Evolutionary conservation across 306 rosid genomes (phyloP).

Genomic region (Abrus pulchellus): DNA sequence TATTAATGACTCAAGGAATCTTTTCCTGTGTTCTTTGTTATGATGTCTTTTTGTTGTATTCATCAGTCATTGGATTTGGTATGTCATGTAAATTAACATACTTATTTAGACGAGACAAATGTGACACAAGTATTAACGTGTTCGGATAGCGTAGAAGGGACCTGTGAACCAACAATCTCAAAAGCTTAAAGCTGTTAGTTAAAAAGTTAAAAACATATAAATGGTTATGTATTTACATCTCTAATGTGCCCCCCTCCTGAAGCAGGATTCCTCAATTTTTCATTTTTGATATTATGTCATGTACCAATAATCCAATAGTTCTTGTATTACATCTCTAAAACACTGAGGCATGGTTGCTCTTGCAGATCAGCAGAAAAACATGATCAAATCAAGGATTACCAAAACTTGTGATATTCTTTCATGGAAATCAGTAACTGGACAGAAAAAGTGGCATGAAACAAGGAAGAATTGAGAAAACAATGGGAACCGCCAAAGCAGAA

Average conservation of each 20-base stretch:
- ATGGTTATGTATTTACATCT: no score
- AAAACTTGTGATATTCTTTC: slow-evolving; percentile 5
- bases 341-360: no score
- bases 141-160: neutral
- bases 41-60: neutral
- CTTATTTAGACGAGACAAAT: slow-evolving; percentile 6
- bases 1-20: slow-evolving; percentile 45
- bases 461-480: slow-evolving; percentile 1
- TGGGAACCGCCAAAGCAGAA: neutral
- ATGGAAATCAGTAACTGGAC: neutral
- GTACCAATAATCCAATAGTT: no score
- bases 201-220: no score
- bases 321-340: no score
- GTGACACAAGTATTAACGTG: neutral
- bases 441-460: neutral
- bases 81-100: neutral
- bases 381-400: neutral
- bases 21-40: neutral
- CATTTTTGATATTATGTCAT: no score
- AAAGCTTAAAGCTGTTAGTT: no score
- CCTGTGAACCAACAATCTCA: no score
- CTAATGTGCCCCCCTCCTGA: no score
- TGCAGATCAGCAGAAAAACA: no score
- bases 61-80: neutral
- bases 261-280: no score